phyloP scores from a whole-genome alignment of 306 rosid genomes.

The Acacia acuminata region DNA sequence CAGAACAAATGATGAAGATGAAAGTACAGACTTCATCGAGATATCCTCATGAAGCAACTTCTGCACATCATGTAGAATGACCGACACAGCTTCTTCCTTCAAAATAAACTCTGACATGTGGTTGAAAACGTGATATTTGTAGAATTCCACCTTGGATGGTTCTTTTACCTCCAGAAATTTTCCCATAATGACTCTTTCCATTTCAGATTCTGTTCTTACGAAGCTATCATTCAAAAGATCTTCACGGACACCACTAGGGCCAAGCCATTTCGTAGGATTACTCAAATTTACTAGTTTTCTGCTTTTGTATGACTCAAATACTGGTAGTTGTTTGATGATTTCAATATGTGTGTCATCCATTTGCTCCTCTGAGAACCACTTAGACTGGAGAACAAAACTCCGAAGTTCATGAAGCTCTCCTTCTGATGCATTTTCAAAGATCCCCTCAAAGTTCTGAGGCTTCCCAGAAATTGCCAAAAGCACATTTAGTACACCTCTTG shows the following conservation, averaged over 20 bases:
- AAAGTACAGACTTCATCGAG: slow-evolving; percentile 63
- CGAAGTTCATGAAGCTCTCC: slow-evolving; percentile 96
- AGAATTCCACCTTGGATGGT: slow-evolving; percentile 79
- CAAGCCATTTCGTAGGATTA: slow-evolving; percentile 83
- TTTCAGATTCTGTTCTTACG: slow-evolving; percentile 80
- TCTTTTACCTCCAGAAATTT: slow-evolving; percentile 70
- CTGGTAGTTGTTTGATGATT: slow-evolving; percentile 72
- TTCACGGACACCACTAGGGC: slow-evolving; percentile 74
- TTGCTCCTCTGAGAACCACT: slow-evolving; percentile 84
- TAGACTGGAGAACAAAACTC: slow-evolving; percentile 93
- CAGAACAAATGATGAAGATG: slow-evolving; percentile 70
- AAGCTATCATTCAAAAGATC: slow-evolving; percentile 81
- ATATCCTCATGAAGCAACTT: slow-evolving; percentile 71
- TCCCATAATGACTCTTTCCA: slow-evolving; percentile 70
- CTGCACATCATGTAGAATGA: slow-evolving; percentile 73
- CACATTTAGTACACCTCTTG: slow-evolving; percentile 72
- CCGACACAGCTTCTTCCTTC: slow-evolving; percentile 56
- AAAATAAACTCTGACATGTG: slow-evolving; percentile 67
- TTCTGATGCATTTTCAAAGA: slow-evolving; percentile 71
- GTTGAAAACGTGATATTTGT: slow-evolving; percentile 76
- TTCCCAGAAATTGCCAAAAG: slow-evolving; percentile 79
- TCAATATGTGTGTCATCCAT: slow-evolving; percentile 65
- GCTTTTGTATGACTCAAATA: slow-evolving; percentile 82
- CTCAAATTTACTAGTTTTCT: slow-evolving; percentile 79
- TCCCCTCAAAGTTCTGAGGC: slow-evolving; percentile 64